Base-by-base conservation (phyloP, 495 filamentous ascomycete genomes). In the Alectoria sarmentosa region DNA sequence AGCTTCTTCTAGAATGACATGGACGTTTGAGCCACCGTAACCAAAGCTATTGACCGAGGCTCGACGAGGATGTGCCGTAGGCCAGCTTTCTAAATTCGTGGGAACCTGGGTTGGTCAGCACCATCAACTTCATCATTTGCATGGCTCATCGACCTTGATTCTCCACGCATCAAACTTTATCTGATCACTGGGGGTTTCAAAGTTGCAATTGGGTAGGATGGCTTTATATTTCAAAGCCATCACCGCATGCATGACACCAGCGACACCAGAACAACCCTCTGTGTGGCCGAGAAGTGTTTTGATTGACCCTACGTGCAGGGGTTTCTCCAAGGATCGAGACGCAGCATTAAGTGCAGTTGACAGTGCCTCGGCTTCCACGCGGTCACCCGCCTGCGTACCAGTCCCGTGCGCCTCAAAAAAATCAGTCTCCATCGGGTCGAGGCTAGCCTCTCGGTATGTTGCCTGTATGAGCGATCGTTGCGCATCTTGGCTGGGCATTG, bases 301-400 rank as follows among this genome's bases (percentile, higher is more conserved):
- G 8, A 80, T 71, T 0, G 80, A 81, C 9, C 83, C 83, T 23
- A 86, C 75, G 58, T 73, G 77, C 1, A 84, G 69, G 15, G 78
- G 77, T 4, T 46, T 28, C 4, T 70, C 60, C 11, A 15, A 28
- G 26, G 80, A 79, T 41, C 79, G 46, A 17, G 49, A 26, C 30
- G 36, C 30, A 10, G 52, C 49, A 1, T 38, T 26, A 41, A 66
- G 54, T n/a, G 59, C 64, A 23, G 32, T 8, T 6, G 58, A 58
- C 2, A 66, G 44, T 21, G 64, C 65, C 37, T 41, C 34, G 13
- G 65, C 65, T 56, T 67, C 65, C 46, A 54, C 49, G 10, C 85
- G 84, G 69, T 88, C 87, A 19, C 86, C 86, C 8, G 76, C 74
- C 1, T 72, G 69, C 4, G 86, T 89, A 21, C 84, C 86, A 0